Evolutionary conservation across 805 yeast genomes (phyloP).

Genomic region (Yarrowia osloensis): DNA sequence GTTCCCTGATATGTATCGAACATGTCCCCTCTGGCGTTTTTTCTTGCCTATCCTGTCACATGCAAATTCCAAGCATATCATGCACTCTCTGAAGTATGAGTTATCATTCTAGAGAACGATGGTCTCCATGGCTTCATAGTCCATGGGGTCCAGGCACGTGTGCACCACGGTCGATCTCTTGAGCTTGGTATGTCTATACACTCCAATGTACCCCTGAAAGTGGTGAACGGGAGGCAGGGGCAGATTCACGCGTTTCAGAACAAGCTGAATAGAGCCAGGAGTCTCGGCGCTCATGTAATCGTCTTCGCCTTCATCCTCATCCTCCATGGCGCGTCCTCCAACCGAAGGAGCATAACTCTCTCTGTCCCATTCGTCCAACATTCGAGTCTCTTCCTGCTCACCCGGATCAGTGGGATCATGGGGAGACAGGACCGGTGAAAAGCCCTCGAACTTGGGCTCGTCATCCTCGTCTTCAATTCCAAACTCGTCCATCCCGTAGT

Average conservation of each 20-base stretch:
- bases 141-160: conserved; percentile 6
- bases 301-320: neutral
- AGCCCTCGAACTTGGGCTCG: conserved; percentile 3
- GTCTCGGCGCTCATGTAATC: conserved; percentile 8
- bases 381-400: conserved; percentile 1
- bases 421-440: conserved; percentile 10
- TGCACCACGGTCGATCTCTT: conserved; percentile 21
- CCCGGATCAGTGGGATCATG: neutral
- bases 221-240: conserved; percentile 17
- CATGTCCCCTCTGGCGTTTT: conserved; percentile 3
- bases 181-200: conserved; percentile 20
- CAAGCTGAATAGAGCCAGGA: conserved; percentile 12
- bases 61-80: neutral
- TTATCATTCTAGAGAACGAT: conserved; percentile 1
- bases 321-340: conserved; percentile 1
- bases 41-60: neutral
- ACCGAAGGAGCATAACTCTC: conserved; percentile 21
- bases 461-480: neutral
- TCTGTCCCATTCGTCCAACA: conserved; percentile 23
- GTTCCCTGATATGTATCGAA: neutral
- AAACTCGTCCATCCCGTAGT: neutral
- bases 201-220: conserved; percentile 28
- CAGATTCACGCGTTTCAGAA: neutral
- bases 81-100: no score
- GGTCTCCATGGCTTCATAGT: neutral